Evolutionary conservation across 805 yeast genomes (phyloP), one percentile per base, ranked within the genome.

Genomic region (Metschnikowia arizonensis): DNA sequence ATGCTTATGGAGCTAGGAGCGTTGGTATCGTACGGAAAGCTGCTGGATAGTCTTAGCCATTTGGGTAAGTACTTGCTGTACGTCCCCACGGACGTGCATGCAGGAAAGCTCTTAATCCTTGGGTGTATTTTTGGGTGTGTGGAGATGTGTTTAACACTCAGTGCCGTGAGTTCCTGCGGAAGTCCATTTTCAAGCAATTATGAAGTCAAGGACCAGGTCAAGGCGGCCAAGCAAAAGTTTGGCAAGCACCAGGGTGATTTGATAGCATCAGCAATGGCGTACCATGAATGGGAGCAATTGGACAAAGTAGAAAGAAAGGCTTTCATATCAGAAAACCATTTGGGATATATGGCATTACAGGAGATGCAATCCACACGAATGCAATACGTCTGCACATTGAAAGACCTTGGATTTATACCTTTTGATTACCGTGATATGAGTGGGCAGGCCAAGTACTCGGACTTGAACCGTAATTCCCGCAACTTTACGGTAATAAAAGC

Each of bases 51-150:
- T 3, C 68, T 90, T 31, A 84, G 98, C 0, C 79, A 87, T 46
- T 66, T 91, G 36, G 99, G 99, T 17, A 75, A 70, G 34, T 88
- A 83, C 56, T 70, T 91, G 29, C 83, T 97, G 0, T 70, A 83
- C 57, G 69, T 91, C 48, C 99, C 99, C 1, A 81, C 86, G 1
- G 98, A 91, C 61, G 77, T 91, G 35, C 83, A 79, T 49, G 84
- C 88, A 39, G 97, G 96, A 7, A 91, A 91, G 56, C 64, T 90
- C 42, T 66, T 91, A 29, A 79, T 90, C 14, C 77, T 81, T 49
- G 89, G 96, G 1, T 80, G 91, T 34, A 75, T 90, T 4, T 87
- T 91, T 61, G 93, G 93, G 0, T 84, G 93, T 56, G 65, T 90
- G 6, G 90, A 87, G 21, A 66, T 77, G 15, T 83, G 90, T 47